These are phyloP conservation scores for Ophiostoma sp. DNA, from an alignment of 2,329 filamentous ascomycete species.

Conservation along the genomic window DNA sequence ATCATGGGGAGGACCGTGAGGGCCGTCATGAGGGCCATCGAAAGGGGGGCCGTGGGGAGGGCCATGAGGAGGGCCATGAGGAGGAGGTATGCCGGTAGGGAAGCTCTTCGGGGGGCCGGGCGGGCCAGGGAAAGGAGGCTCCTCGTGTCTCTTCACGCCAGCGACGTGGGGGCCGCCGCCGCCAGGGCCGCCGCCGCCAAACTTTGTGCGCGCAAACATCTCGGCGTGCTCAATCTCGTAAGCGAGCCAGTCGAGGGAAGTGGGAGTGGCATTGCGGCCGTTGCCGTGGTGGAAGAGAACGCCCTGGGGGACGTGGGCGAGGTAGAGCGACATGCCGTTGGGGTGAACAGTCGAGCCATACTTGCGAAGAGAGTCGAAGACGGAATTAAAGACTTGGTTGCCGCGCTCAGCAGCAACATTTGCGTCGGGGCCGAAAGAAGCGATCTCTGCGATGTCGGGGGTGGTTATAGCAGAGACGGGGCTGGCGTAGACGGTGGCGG, in stretches of 20 bases:
- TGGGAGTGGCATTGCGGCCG: slow-evolving; percentile 41
- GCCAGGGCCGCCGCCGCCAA: not conserved
- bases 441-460: not conserved
- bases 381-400: slow-evolving; percentile 56
- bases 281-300: slow-evolving; percentile 65
- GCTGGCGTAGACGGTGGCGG: not conserved
- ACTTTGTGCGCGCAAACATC: slow-evolving; percentile 49
- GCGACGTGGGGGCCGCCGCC: not conserved
- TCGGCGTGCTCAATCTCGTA: slow-evolving; percentile 72
- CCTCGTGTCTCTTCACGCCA: not conserved
- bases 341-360: slow-evolving; percentile 68
- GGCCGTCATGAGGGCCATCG: not conserved
- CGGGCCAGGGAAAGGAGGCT: slow-evolving; percentile 6
- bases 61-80: not conserved
- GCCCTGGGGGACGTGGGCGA: slow-evolving; percentile 58
- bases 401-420: slow-evolving; percentile 23
- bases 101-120: not conserved
- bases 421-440: slow-evolving; percentile 16
- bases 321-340: slow-evolving; percentile 69
- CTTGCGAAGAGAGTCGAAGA: slow-evolving; percentile 45
- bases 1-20: not conserved
- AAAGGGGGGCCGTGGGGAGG: not conserved
- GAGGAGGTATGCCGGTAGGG: not conserved
- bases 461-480: not conserved
- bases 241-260: slow-evolving; percentile 61